phyloP scores from a whole-genome alignment of 768 basidiomycete genomes.

The Agrocybe praecox region DNA sequence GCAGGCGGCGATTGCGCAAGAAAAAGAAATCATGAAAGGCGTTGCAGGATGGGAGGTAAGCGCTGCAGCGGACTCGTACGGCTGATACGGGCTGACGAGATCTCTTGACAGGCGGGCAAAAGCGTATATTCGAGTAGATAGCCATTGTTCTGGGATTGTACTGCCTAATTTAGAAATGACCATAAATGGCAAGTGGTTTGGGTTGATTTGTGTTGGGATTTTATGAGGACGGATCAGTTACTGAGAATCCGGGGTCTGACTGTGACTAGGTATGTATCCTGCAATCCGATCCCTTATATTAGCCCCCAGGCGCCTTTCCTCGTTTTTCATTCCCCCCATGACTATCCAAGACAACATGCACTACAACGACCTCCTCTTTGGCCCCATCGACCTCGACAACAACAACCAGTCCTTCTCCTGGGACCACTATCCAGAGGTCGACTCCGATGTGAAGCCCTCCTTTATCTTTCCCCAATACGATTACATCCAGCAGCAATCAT shows the following conservation, averaged over 20 bases:
- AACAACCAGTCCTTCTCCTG: conserved; percentile 29
- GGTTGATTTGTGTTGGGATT: conserved; percentile 18
- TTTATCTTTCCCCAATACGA: conserved; percentile 33
- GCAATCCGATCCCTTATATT: conserved; percentile 19
- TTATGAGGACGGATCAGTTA: not conserved
- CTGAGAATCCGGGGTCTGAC: conserved; percentile 11
- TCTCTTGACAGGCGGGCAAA: conserved; percentile 71
- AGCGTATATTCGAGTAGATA: conserved; percentile 73
- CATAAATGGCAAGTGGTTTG: conserved; percentile 11
- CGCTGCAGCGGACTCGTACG: not conserved
- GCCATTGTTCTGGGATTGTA: conserved; percentile 15
- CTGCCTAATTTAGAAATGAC: conserved; percentile 15
- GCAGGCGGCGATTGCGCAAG: conserved; percentile 75
- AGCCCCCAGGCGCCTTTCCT: conserved; percentile 43
- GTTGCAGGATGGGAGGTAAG: conserved; percentile 94
- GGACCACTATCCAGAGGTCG: conserved; percentile 39
- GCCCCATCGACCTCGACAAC: conserved; percentile 59
- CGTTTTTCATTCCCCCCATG: conserved; percentile 27
- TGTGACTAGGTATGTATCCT: not conserved
- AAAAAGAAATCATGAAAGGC: conserved; percentile 93
- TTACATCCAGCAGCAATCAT: conserved; percentile 39
- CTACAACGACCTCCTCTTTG: conserved; percentile 56
- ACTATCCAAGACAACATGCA: conserved; percentile 26
- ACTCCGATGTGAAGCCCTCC: conserved; percentile 46
- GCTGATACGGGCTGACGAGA: not conserved